Conservation (phyloP, 1,284 basidiomycete species). For the Ustilago vetiveriae region DNA sequence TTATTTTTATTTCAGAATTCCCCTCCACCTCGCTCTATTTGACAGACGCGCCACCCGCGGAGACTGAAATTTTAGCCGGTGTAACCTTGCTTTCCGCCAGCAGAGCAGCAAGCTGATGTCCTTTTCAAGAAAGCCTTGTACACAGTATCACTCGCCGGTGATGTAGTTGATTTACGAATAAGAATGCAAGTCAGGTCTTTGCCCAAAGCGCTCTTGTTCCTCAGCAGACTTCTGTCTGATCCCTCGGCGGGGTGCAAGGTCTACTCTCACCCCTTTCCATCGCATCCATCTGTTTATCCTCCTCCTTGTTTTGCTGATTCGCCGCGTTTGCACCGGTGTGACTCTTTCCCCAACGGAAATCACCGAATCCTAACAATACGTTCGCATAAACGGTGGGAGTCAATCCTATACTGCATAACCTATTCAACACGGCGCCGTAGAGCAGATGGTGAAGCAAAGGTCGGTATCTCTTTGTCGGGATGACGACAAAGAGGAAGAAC, state of each 20-base stretch:
- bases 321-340: conserved; percentile 26
- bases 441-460: conserved; percentile 13
- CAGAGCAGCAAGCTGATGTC: too few relatives aligned
- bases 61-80: too few relatives aligned
- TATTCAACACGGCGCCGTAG: conserved; percentile 20
- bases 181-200: too few relatives aligned
- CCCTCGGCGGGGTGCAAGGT: conserved; percentile 13
- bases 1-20: too few relatives aligned
- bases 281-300: background rate
- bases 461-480: conserved; percentile 19
- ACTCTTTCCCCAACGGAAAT: conserved; percentile 30
- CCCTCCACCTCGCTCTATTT: too few relatives aligned
- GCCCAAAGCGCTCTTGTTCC: too few relatives aligned
- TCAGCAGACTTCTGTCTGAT: conserved; percentile 22
- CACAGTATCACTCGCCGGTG: too few relatives aligned
- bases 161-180: too few relatives aligned
- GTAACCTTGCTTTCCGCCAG: too few relatives aligned
- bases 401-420: conserved; percentile 20
- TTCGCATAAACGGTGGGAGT: conserved; percentile 34
- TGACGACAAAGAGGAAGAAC: conserved; percentile 24
- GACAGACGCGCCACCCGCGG: too few relatives aligned
- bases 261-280: conserved; percentile 18
- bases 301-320: background rate
- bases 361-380: conserved; percentile 27
- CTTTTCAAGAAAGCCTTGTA: too few relatives aligned